phyloP scores from a whole-genome alignment of 2,329 filamentous ascomycete species.

The Magnaporthiopsis poae region DNA sequence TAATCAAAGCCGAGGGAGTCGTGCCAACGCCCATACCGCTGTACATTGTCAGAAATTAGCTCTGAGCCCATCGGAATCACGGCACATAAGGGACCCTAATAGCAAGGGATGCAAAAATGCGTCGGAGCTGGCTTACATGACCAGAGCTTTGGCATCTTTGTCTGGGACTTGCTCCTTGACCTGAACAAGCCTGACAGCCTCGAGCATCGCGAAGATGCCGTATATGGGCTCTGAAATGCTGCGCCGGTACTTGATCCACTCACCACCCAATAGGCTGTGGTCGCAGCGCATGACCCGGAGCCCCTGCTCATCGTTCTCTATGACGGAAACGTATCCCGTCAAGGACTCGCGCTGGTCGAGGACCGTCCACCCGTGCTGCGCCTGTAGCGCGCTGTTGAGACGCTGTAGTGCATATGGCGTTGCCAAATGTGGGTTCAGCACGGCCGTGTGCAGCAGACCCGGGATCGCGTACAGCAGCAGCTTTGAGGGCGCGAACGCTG shows the following conservation, averaged over 20 bases:
- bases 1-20: slow-evolving; percentile 73
- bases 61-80: slow-evolving; percentile 10
- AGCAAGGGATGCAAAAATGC: background rate
- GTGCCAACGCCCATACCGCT: slow-evolving; percentile 89
- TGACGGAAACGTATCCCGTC: slow-evolving; percentile 85
- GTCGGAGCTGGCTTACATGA: slow-evolving; percentile 55
- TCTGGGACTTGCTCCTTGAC: slow-evolving; percentile 44
- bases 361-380: slow-evolving; percentile 57
- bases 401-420: slow-evolving; percentile 47
- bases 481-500: slow-evolving; percentile 58
- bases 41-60: slow-evolving; percentile 12
- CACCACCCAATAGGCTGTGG: slow-evolving; percentile 84
- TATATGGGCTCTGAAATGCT: slow-evolving; percentile 74
- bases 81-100: background rate
- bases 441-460: slow-evolving; percentile 59
- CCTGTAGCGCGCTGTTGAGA: slow-evolving; percentile 56
- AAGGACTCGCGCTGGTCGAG: slow-evolving; percentile 74
- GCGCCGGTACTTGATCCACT: slow-evolving; percentile 60
- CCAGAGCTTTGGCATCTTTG: slow-evolving; percentile 64
- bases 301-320: slow-evolving; percentile 61
- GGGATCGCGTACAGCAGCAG: slow-evolving; percentile 59
- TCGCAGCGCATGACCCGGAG: slow-evolving; percentile 85
- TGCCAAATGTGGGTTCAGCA: slow-evolving; percentile 65
- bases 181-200: slow-evolving; percentile 76
- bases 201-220: slow-evolving; percentile 89